Evolutionary conservation across 2,329 filamentous ascomycete genomes (phyloP).

Genomic region (Peltaster fructicola): DNA sequence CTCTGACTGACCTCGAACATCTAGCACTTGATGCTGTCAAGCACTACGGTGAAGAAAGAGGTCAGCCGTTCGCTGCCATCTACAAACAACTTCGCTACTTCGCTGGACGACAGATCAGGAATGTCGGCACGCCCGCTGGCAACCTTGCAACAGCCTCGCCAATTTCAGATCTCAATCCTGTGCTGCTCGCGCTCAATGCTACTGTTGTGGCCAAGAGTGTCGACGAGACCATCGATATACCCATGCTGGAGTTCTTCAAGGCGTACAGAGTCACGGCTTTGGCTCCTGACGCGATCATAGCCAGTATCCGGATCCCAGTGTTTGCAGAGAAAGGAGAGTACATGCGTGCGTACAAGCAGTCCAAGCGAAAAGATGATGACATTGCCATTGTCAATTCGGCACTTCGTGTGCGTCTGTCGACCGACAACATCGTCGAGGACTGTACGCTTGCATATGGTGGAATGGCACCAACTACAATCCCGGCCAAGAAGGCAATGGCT

Average conservation of each 20-base stretch:
- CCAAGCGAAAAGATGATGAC: constrained; percentile 94
- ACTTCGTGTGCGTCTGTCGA: constrained; percentile 53
- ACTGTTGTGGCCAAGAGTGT: constrained; percentile 65
- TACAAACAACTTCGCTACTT: constrained; percentile 91
- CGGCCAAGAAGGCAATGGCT: constrained; percentile 58
- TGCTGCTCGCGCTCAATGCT: constrained; percentile 74
- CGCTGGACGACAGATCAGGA: constrained; percentile 85
- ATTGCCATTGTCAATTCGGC: constrained; percentile 94
- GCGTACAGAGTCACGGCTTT: constrained; percentile 78
- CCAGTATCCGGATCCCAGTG: constrained; percentile 69
- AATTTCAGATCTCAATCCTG: constrained; percentile 90
- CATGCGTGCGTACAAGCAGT: constrained; percentile 83
- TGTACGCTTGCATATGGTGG: constrained; percentile 80
- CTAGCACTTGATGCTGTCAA: constrained; percentile 65
- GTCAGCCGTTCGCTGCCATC: constrained; percentile 77
- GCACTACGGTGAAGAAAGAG: constrained; percentile 52
- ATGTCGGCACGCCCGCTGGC: constrained; percentile 90
- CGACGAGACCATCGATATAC: constrained; percentile 60
- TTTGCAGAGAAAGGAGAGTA: constrained; percentile 61
- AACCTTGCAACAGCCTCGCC: constrained; percentile 89
- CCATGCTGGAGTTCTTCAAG: constrained; percentile 82
- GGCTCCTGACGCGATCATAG: constrained; percentile 64
- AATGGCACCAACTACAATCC: constrained; percentile 84
- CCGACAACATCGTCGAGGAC: constrained; percentile 51
- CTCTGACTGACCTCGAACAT: constrained; percentile 74